Conservation (phyloP, 169 alveolate genomes). For the Ophryocystis elektroscirrha region DNA sequence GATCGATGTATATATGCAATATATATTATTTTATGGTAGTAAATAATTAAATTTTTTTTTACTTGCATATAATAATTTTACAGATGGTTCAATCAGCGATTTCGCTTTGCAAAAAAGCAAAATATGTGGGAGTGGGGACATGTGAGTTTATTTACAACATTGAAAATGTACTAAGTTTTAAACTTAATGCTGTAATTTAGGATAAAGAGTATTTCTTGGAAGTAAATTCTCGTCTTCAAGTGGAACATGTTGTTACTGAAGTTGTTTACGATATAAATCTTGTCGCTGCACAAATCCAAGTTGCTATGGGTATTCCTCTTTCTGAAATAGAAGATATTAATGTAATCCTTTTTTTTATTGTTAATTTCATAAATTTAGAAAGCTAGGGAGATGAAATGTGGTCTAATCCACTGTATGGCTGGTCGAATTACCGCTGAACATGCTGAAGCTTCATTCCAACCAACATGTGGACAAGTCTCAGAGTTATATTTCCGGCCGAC, state of each 20-base stretch:
- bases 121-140: constrained; percentile 51
- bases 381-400: constrained; percentile 23
- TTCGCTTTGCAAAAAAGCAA: too few relatives aligned
- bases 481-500: constrained; percentile 31
- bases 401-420: constrained; percentile 45
- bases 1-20: too few relatives aligned
- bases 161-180: too few relatives aligned
- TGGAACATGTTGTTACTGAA: constrained; percentile 81
- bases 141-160: constrained; percentile 65
- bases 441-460: constrained; percentile 54
- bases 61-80: too few relatives aligned
- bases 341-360: neutral
- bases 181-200: too few relatives aligned
- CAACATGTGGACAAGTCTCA: constrained; percentile 41
- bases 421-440: constrained; percentile 58
- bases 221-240: constrained; percentile 61
- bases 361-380: constrained; percentile 14
- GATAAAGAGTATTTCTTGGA: too few relatives aligned
- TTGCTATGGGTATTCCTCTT: constrained; percentile 54
- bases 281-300: constrained; percentile 49
- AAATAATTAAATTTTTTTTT: too few relatives aligned
- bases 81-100: too few relatives aligned
- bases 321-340: constrained; percentile 40
- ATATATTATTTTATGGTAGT: too few relatives aligned
- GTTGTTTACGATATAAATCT: constrained; percentile 55